Evolutionary conservation across 1,284 basidiomycete genomes (phyloP).

Genomic region (Porogramme epimiltina): DNA sequence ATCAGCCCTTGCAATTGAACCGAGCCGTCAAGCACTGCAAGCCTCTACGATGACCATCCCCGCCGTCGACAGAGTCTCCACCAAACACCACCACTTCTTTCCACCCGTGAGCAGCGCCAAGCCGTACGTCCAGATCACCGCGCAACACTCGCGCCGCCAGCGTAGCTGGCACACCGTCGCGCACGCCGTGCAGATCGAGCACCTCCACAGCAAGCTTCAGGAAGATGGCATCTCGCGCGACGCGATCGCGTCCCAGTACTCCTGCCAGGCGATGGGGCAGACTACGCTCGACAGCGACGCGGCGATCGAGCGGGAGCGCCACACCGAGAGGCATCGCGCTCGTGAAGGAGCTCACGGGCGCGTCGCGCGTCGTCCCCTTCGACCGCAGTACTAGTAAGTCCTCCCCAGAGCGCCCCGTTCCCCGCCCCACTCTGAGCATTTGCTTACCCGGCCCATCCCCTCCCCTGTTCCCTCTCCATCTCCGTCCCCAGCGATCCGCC

Average conservation of each 20-base stretch:
- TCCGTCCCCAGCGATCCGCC: no score
- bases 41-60: conserved; percentile 24
- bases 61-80: conserved; percentile 20
- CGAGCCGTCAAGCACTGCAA: no score
- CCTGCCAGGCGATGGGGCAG: conserved; percentile 42
- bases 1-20: no score
- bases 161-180: conserved; percentile 26
- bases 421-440: no score
- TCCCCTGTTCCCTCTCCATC: no score
- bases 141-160: conserved; percentile 23
- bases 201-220: no score
- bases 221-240: conserved; percentile 51
- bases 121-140: conserved; percentile 31
- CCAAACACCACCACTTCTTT: conserved; percentile 32
- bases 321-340: conserved; percentile 60
- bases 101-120: conserved; percentile 35
- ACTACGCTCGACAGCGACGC: conserved; percentile 48
- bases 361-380: conserved; percentile 58
- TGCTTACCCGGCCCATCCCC: no score
- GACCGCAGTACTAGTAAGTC: no score
- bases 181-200: conserved; percentile 46
- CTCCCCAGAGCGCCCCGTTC: no score
- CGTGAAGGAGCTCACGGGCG: conserved; percentile 62
- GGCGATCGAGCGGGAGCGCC: conserved; percentile 54
- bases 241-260: conserved; percentile 57